Conservation (phyloP, 2,329 filamentous ascomycete species). For the Corniculantispora saksenae region DNA sequence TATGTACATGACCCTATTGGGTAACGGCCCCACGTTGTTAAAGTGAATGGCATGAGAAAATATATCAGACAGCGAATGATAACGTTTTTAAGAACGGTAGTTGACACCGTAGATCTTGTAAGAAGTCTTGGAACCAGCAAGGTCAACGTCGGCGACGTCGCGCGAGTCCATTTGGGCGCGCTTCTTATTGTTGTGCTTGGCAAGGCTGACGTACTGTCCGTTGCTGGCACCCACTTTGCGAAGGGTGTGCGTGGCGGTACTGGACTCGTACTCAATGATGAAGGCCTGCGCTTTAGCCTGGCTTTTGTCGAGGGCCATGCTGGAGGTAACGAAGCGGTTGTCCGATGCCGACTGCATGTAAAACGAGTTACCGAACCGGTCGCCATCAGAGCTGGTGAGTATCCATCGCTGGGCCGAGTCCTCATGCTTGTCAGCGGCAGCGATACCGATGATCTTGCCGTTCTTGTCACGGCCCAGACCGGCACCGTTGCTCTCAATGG, state of each 20-base stretch:
- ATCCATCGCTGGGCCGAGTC: slow-evolving; percentile 49
- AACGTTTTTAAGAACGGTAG: slow-evolving; percentile 7
- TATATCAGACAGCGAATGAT: neutral
- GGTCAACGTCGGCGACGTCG: slow-evolving; percentile 9
- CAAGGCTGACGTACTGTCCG: slow-evolving; percentile 7
- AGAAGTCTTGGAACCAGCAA: neutral
- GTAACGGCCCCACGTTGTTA: too few species aligned
- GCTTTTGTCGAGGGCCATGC: slow-evolving; percentile 21
- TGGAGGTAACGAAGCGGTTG: slow-evolving; percentile 24
- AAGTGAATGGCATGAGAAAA: neutral
- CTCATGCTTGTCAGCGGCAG: slow-evolving; percentile 34
- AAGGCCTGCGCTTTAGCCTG: slow-evolving; percentile 12
- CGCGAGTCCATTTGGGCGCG: neutral
- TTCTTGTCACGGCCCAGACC: slow-evolving; percentile 39
- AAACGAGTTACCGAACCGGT: slow-evolving; percentile 25
- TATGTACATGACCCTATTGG: neutral
- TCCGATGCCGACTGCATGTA: slow-evolving; percentile 30
- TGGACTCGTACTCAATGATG: slow-evolving; percentile 16
- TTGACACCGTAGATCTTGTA: slow-evolving; percentile 19
- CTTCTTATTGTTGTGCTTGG: slow-evolving; percentile 10
- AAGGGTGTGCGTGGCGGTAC: slow-evolving; percentile 5
- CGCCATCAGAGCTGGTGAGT: slow-evolving; percentile 39
- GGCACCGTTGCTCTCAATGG: slow-evolving; percentile 45
- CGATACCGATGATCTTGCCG: slow-evolving; percentile 20
- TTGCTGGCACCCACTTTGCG: neutral